Evolutionary conservation across 1,284 basidiomycete species (phyloP).

Genomic region (Neolentinus lepideus): DNA sequence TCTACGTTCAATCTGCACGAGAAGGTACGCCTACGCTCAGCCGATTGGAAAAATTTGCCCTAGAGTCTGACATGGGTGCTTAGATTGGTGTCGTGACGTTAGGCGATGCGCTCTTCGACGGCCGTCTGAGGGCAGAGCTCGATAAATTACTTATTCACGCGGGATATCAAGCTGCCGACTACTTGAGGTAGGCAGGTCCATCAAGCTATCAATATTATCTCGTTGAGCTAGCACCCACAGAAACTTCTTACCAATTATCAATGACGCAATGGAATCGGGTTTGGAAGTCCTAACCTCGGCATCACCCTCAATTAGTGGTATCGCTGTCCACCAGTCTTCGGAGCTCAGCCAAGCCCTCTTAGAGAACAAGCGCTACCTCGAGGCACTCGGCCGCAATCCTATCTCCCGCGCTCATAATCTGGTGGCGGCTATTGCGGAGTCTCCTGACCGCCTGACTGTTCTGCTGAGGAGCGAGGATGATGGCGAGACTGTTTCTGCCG

Average conservation of each 20-base stretch:
- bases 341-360: not conserved
- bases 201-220: not conserved
- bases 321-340: not conserved
- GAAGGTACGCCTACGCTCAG: not conserved
- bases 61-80: not conserved
- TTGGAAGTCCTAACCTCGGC: not conserved
- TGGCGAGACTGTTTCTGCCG: not conserved
- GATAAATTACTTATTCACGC: not conserved
- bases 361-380: not conserved
- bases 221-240: not conserved
- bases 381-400: not conserved
- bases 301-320: not conserved
- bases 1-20: not conserved
- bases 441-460: not conserved
- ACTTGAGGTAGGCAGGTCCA: not conserved
- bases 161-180: not conserved
- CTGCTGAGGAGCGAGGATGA: not conserved
- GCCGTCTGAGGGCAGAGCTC: not conserved
- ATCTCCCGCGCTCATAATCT: not conserved
- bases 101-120: not conserved
- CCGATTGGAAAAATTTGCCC: not conserved
- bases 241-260: not conserved
- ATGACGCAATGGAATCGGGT: not conserved
- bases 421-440: not conserved
- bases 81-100: not conserved